A percentile compares a stretch with the other conserved stretches of the same genome.
Conservation (phyloP, 139 green algal species). For the Penium margaritaceum region DNA sequence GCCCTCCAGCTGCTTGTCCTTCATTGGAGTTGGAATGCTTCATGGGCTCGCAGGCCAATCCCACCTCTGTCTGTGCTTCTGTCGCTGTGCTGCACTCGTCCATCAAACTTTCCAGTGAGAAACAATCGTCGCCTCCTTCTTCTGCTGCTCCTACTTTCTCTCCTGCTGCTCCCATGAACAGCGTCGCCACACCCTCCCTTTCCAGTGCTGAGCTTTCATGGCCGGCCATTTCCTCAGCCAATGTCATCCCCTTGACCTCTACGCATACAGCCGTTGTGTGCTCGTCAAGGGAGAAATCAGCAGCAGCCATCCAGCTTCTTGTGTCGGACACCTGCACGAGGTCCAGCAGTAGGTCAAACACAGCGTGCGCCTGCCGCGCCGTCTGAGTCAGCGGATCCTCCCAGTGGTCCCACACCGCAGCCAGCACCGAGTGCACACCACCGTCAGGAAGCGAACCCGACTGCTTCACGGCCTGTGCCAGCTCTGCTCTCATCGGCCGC, state of each 20-base stretch:
- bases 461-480: not conserved
- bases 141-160: not conserved
- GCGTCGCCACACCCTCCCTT: not conserved
- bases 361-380: constrained; percentile 41
- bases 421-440: constrained; percentile 26
- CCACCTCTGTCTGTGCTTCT: no score
- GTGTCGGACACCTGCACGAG: not conserved
- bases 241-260: not conserved
- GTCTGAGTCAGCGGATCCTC: constrained; percentile 54
- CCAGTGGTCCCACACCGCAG: constrained; percentile 47
- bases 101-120: constrained; percentile 3
- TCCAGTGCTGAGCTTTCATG: not conserved
- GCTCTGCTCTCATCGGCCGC: not conserved
- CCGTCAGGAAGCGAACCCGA: not conserved
- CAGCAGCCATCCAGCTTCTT: not conserved
- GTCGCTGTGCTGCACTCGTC: no score
- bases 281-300: not conserved
- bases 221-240: not conserved
- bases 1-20: not conserved
- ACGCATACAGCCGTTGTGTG: constrained; percentile 3
- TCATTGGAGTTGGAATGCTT: not conserved
- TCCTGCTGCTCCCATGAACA: not conserved
- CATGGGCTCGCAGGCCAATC: no score
- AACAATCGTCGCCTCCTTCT: constrained; percentile 5
- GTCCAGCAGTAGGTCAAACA: constrained; percentile 37